A percentile compares a stretch with the other conserved stretches of the same genome.
phyloP scores from a whole-genome alignment of 805 yeast species.

The Saturnispora mendoncae region DNA sequence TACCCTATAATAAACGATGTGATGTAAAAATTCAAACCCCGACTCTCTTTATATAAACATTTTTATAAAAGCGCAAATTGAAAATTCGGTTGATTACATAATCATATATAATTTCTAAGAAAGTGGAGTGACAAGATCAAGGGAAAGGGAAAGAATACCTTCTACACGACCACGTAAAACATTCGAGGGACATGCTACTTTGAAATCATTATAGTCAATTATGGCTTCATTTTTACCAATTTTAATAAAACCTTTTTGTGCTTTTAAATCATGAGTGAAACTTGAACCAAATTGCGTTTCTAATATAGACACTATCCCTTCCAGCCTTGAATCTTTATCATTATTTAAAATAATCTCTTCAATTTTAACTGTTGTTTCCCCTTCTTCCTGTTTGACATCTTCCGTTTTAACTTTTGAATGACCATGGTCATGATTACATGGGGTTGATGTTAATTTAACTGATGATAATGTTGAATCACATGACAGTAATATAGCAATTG shows the following conservation, averaged over 20 bases:
- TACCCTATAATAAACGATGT: neutral
- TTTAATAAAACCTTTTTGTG: slow-evolving; percentile 46
- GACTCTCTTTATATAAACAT: neutral
- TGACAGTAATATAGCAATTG: slow-evolving; percentile 80
- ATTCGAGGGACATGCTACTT: slow-evolving; percentile 61
- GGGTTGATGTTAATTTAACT: slow-evolving; percentile 69
- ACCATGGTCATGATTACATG: slow-evolving; percentile 37
- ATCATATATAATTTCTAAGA: slow-evolving; percentile 15
- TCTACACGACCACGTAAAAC: slow-evolving; percentile 77
- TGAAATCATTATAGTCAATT: slow-evolving; percentile 54
- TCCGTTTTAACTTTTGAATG: too few species aligned
- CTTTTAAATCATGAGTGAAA: slow-evolving; percentile 35
- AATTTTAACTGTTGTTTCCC: slow-evolving; percentile 2
- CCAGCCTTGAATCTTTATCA: slow-evolving; percentile 31
- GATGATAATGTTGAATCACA: slow-evolving; percentile 95
- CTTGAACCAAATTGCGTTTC: slow-evolving; percentile 85
- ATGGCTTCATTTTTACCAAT: slow-evolving; percentile 72
- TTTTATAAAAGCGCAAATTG: neutral
- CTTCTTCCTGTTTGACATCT: slow-evolving; percentile 12
- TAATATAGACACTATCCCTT: slow-evolving; percentile 53
- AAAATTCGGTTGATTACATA: neutral
- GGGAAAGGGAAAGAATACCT: slow-evolving; percentile 69
- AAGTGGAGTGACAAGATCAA: slow-evolving; percentile 77
- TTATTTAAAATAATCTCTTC: neutral
- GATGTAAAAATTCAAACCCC: slow-evolving; percentile 8